Base-by-base conservation (phyloP, 345 rosid species). In the Syzygium grande region DNA sequence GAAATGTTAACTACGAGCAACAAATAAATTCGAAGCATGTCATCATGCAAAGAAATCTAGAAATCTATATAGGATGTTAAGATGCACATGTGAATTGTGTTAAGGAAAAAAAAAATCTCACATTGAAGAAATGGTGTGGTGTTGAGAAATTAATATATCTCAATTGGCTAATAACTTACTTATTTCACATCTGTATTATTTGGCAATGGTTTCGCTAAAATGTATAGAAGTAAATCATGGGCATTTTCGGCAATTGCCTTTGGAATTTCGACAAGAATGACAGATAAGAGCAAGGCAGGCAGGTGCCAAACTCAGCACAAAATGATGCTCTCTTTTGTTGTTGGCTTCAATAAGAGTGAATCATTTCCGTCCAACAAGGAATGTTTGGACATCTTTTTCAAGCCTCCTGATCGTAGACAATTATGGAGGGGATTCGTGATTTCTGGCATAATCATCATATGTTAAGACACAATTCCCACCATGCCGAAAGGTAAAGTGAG, bases 71-170 rank as follows among this genome's bases (percentile, higher is more conserved):
- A 73, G 7, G 23, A 73, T 9, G 25, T 73, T 34, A 46, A 68
- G 11, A 34, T 73, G 23, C 13, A 2, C 0, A 1, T 17, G 25
- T 2, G 3, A 5, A 11, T 34, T 11, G 7, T 73, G 46, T 73
- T 34, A 19, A 65, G 0, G 19, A 14, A 17, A 16, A 30, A 29
- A 63, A 65, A 65, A 65, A 8, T 65, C 22, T 15, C 43, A 8
- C 11, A 7, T 65, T 0, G 6, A 1, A 65, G 15, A 27, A 30
- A 65, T 65, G 1, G 11, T 17, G 11, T 34, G 5, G 0, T 3
- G 9, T 9, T 13, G 2, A 34, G 6, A 73, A 73, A 10, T 34
- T 73, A 17, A 73, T 4, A 11, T 5, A 73, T 9, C 46, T 1
- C 2, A 34, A 9, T 9, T 30, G 9, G 13, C 25, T 21, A 11